Percentiles rank a stretch among this genome's conserved stretches.
Conservation (phyloP, 768 basidiomycete genomes). For the Macrolepiota dolichaula region DNA sequence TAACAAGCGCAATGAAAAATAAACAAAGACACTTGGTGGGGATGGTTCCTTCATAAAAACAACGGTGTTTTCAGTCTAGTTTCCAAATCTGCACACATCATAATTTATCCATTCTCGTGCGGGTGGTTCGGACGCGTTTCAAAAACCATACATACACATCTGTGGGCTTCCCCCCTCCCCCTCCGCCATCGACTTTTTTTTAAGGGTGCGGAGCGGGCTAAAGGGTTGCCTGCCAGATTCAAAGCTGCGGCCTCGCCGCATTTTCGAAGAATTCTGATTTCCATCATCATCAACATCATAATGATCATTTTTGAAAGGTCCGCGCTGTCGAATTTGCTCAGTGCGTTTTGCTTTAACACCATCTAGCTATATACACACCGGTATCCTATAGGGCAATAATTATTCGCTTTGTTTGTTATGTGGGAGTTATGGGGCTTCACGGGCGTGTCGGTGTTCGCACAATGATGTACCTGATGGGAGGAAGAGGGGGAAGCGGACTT, state of each 20-base stretch:
- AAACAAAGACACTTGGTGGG: too few species aligned
- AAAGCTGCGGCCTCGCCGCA: constrained; percentile 6
- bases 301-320: constrained; percentile 15
- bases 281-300: constrained; percentile 5
- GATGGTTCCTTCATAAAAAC: constrained; percentile 8
- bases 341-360: constrained; percentile 13
- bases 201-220: constrained; percentile 8
- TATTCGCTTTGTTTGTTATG: too few species aligned
- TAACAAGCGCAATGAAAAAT: neutral
- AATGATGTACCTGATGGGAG: too few species aligned
- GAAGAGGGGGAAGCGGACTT: too few species aligned
- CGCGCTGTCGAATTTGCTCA: constrained; percentile 25
- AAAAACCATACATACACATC: too few species aligned
- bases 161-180: too few species aligned
- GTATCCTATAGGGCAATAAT: neutral
- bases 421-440: neutral
- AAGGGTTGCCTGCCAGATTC: constrained; percentile 11
- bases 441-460: too few species aligned
- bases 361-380: constrained; percentile 1
- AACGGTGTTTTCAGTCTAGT: constrained; percentile 7
- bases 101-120: constrained; percentile 26
- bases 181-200: constrained; percentile 1
- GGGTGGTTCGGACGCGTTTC: constrained; percentile 18
- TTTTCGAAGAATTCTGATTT: too few species aligned
- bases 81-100: constrained; percentile 21